Conservation (phyloP, 2,329 filamentous ascomycete genomes). For the Monilinia vaccinii-corymbosi region DNA sequence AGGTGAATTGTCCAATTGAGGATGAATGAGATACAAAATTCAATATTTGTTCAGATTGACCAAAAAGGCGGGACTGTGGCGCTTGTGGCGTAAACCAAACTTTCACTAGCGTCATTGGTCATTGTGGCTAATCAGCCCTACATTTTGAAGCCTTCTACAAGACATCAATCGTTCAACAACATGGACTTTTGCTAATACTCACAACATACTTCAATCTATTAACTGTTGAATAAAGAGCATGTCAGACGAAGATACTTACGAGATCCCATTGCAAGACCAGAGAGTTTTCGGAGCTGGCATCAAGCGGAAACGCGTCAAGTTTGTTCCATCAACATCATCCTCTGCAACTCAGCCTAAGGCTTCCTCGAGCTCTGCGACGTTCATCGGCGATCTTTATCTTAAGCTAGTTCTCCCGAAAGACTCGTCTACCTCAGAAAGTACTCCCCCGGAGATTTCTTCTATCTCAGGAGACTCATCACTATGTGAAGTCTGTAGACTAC, state of each 20-base stretch:
- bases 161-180: background rate
- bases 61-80: constrained; percentile 1
- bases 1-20: background rate
- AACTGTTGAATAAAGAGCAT: constrained; percentile 13
- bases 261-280: constrained; percentile 48
- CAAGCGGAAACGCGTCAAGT: constrained; percentile 49
- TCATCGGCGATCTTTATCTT: constrained; percentile 49
- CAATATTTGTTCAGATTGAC: constrained; percentile 7
- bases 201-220: background rate
- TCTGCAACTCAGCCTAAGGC: constrained; percentile 27
- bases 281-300: constrained; percentile 54
- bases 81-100: background rate
- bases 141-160: background rate
- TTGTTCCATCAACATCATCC: constrained; percentile 37
- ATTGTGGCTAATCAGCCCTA: background rate
- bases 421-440: background rate
- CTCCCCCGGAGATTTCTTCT: background rate
- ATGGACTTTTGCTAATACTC: background rate
- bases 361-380: constrained; percentile 18
- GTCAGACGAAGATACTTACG: constrained; percentile 46
- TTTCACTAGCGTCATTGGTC: background rate
- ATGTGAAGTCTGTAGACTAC: constrained; percentile 55
- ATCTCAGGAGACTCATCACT: constrained; percentile 13
- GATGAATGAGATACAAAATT: background rate
- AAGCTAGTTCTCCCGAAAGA: constrained; percentile 47